phyloP scores from a whole-genome alignment of 2,329 filamentous ascomycete genomes.

The Colletotrichum costaricense region DNA sequence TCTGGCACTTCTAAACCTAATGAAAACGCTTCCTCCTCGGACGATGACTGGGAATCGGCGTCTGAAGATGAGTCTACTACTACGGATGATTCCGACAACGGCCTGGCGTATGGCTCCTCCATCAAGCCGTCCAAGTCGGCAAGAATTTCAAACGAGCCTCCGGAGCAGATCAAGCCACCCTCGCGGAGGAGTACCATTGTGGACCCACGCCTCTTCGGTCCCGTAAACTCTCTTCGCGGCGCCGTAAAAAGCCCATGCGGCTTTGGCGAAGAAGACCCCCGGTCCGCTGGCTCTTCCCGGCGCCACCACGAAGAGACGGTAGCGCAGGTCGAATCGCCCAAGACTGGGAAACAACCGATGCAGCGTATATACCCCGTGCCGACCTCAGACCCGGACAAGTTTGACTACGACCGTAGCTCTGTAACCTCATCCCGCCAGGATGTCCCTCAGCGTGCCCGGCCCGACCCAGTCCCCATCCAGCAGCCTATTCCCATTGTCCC shows the following conservation, averaged over 20 bases:
- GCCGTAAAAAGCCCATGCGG: slow-evolving; percentile 67
- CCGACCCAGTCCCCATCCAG: slow-evolving; percentile 77
- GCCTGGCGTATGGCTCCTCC: slow-evolving; percentile 55
- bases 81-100: slow-evolving; percentile 55
- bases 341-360: slow-evolving; percentile 52
- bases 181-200: slow-evolving; percentile 56
- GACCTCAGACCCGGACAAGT: slow-evolving; percentile 71
- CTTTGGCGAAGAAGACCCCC: slow-evolving; percentile 53
- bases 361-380: slow-evolving; percentile 75
- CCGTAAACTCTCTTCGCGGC: slow-evolving; percentile 69
- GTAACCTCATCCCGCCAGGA: slow-evolving; percentile 55
- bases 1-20: slow-evolving; percentile 54
- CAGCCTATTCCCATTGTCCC: slow-evolving; percentile 85
- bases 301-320: slow-evolving; percentile 51
- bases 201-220: slow-evolving; percentile 69
- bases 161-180: slow-evolving; percentile 32
- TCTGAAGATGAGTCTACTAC: slow-evolving; percentile 59
- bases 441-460: slow-evolving; percentile 56
- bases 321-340: slow-evolving; percentile 48
- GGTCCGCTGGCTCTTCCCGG: slow-evolving; percentile 43
- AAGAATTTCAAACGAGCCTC: slow-evolving; percentile 29
- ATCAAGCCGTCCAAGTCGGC: slow-evolving; percentile 39
- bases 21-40: slow-evolving; percentile 45
- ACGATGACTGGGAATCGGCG: slow-evolving; percentile 68
- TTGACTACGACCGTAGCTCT: slow-evolving; percentile 67